A percentile compares a stretch with the other conserved stretches of the same genome.
Conservation (phyloP, 1,284 basidiomycete genomes). For the Erythrobasidium hasegawianum region DNA sequence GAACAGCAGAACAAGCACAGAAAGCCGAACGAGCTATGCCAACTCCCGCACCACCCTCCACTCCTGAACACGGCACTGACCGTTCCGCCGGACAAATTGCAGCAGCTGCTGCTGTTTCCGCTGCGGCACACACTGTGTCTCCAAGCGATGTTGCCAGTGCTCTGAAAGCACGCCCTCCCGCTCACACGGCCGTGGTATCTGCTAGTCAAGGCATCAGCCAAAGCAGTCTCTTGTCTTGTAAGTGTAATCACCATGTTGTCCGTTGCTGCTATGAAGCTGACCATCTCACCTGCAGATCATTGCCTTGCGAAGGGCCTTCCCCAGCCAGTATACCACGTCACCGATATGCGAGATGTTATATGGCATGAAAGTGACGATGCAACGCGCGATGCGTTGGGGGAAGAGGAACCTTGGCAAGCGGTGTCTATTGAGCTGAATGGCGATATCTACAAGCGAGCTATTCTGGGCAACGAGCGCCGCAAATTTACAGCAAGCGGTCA, state of each 20-base stretch:
- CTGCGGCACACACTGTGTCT: too few species aligned
- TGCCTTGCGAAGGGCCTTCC: not conserved
- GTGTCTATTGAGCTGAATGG: not conserved
- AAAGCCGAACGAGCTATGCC: slow-evolving; percentile 1
- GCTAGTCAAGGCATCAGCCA: slow-evolving; percentile 6
- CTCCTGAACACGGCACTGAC: not conserved
- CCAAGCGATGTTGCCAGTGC: too few species aligned
- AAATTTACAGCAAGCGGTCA: not conserved
- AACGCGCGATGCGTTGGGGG: not conserved
- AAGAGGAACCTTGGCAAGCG: not conserved
- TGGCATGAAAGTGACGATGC: slow-evolving; percentile 1
- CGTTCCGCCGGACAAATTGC: not conserved
- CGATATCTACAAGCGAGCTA: slow-evolving; percentile 5
- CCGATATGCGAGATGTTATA: not conserved
- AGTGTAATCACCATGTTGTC: too few species aligned
- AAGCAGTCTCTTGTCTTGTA: not conserved
- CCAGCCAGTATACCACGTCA: slow-evolving; percentile 1
- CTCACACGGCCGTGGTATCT: too few species aligned
- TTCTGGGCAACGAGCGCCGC: slow-evolving; percentile 7
- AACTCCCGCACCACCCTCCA: slow-evolving; percentile 1
- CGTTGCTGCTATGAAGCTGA: too few species aligned
- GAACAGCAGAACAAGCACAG: not conserved
- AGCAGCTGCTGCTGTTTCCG: not conserved
- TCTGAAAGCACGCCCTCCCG: too few species aligned
- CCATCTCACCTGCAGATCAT: not conserved